Evolutionary conservation across 169 alveolate genomes (phyloP).

Genomic region (Miamiensis avidus): DNA sequence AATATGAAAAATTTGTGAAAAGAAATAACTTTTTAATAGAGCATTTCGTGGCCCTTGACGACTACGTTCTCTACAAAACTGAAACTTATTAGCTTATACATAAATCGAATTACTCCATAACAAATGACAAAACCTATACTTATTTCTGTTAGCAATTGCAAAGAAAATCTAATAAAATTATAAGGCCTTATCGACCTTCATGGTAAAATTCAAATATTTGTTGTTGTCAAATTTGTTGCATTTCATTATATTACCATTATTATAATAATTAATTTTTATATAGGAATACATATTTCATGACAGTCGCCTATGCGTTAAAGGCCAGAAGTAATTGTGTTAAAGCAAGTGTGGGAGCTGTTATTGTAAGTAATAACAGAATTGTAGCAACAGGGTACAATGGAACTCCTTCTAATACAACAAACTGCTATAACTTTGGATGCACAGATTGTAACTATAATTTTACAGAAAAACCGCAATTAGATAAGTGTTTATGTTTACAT

Average conservation of each 20-base stretch:
- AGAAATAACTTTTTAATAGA: neutral
- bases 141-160: too few species aligned
- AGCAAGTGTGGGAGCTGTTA: constrained; percentile 81
- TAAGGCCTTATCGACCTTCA: neutral
- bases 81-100: neutral
- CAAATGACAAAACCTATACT: too few species aligned
- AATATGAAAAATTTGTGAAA: neutral
- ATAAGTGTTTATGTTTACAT: constrained; percentile 86
- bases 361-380: constrained; percentile 74
- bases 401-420: constrained; percentile 73
- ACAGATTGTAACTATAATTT: constrained; percentile 66
- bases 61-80: neutral
- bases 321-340: constrained; percentile 87
- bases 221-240: neutral
- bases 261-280: constrained; percentile 9
- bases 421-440: constrained; percentile 89
- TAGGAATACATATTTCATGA: constrained; percentile 85
- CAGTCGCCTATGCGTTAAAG: constrained; percentile 80
- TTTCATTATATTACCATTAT: neutral
- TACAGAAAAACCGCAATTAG: constrained; percentile 78
- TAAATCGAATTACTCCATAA: neutral
- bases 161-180: too few species aligned
- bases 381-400: constrained; percentile 91
- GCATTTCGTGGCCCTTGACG: neutral
- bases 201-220: neutral